Base-by-base conservation (phyloP, 805 yeast genomes). In the Teunomyces pallodes region DNA sequence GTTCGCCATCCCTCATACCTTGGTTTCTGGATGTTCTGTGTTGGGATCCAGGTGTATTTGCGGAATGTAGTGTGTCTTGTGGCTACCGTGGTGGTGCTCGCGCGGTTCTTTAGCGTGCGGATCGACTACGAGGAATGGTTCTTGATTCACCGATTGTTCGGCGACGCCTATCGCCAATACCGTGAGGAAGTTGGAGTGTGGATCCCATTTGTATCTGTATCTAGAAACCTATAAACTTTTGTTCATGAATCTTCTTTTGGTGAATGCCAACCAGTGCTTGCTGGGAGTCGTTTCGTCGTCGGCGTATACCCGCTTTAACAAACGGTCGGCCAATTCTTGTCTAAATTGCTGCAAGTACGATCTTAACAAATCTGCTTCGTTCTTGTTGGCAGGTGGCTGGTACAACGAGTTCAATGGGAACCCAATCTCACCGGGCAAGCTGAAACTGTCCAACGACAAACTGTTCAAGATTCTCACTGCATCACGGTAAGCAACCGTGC, bases 171-270 rank as follows among this genome's bases (percentile, higher is more conserved):
- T 53, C 35, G 49, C 35, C 48, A 45, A 16, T 71, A 72, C 53
- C 50, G 49, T 48, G 30, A 38, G 4, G 43, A 42, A 27, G 67
- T 62, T 12, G 54, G 60, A n/a, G 51, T 61, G 12, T 57, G 64
- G 55, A 57, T 71, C 12, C 74, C 75, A 6, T 40, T 40, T 16
- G 36, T 20, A 16, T 13, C 36, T 41, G 20, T 17, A 7, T 38
- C 7, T 24, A 38, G 27, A 38, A 24, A 20, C n/a, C 40, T 63
- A 86, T 59, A 89, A 76, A 57, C 87, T 81, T 69, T 91, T 89
- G 73, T 94, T 94, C 99, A 94, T 94, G 66, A 94, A 94, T 65
- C 89, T 83, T 71, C 96, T 86, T 72, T 94, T 84, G 35, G 96
- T 87, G 68, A 94, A 94, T 1, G 97, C 96, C 60, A 94, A 72